Evolutionary conservation across 2,329 filamentous ascomycete genomes (phyloP).

Genomic region (Microsporum ferrugineum): DNA sequence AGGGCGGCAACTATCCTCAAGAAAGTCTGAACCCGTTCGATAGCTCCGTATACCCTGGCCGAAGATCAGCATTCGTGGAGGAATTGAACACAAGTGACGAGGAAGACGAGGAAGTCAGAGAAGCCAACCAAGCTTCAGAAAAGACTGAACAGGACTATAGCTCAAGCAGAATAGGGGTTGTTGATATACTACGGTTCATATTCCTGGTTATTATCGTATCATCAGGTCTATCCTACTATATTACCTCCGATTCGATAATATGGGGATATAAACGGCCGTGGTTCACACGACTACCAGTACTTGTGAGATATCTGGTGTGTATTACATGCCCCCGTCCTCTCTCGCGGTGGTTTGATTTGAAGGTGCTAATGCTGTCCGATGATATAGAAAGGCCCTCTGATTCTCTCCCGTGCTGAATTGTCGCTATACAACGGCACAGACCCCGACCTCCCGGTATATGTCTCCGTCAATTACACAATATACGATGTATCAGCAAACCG

Average conservation of each 20-base stretch:
- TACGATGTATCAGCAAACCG: constrained; percentile 51
- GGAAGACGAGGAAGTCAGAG: not conserved
- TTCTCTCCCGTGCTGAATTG: constrained; percentile 66
- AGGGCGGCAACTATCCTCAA: not conserved
- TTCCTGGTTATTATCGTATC: constrained; percentile 10
- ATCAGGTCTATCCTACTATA: constrained; percentile 58
- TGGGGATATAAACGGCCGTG: constrained; percentile 54
- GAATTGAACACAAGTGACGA: constrained; percentile 1
- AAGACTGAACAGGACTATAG: constrained; percentile 5
- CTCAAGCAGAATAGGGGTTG: constrained; percentile 10
- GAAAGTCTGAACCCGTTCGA: not conserved
- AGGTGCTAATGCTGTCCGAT: constrained; percentile 8
- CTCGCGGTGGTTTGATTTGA: not conserved
- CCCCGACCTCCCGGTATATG: constrained; percentile 65
- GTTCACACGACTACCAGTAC: constrained; percentile 47
- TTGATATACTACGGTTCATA: constrained; percentile 14
- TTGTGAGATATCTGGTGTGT: constrained; percentile 52
- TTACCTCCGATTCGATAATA: constrained; percentile 57
- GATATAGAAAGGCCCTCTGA: constrained; percentile 44
- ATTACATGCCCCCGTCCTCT: not conserved
- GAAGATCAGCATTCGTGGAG: not conserved
- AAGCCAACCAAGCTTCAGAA: not conserved
- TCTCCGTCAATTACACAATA: constrained; percentile 64
- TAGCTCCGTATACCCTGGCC: not conserved
- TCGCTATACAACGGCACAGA: constrained; percentile 66